Evolutionary conservation across 2,329 filamentous ascomycete genomes (phyloP), one percentile per base, ranked within the genome.

Genomic region (Myriosclerotinia curreyana): DNA sequence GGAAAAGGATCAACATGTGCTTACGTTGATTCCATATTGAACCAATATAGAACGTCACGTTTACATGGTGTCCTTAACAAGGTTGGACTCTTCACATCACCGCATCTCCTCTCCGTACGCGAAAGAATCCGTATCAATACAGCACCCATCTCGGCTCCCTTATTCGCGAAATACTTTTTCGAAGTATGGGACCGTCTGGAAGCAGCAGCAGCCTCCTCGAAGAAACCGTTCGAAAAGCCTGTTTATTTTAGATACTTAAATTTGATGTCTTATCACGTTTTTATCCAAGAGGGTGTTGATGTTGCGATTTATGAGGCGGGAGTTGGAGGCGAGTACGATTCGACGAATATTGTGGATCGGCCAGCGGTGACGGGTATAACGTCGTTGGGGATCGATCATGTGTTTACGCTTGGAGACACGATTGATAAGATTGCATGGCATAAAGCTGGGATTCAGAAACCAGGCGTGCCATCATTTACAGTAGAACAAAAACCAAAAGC

Each of bases 1-100:
- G 89, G 89, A 6, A 92, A 91, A 75, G 89, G 88, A 36, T 88
- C 83, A 71, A 89, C 87, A 1, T 91, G 87, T 71, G 87, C 87
- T 48, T 90, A 88, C 68, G 79, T 85, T 64, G 81, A 85, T 66
- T 84, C 83, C 9, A 85, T 91, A 66, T 80, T 91, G 52, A 76
- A 78, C 20, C 79, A 79, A 60, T 82, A 85, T 70, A 79, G 79
- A 22, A 66, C n/a, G n/a, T n/a, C n/a, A n/a, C n/a, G 69, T 40
- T 68, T 64, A 62, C 71, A 71, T 53, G 69, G 69, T 6, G 63
- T 72, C 2, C 73, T 71, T 12, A 34, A 50, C 49, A 72, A 70
- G 36, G 80, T 84, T 48, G 88, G 87, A 15, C 81, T 90, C 40
- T 88, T 88, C 77, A 90, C 84, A 40, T 89, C 86, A 34, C 88